A percentile compares a stretch with the other conserved stretches of the same genome.
phyloP scores from a whole-genome alignment of 164 flowering plant genomes.

The Akebia trifoliata region DNA sequence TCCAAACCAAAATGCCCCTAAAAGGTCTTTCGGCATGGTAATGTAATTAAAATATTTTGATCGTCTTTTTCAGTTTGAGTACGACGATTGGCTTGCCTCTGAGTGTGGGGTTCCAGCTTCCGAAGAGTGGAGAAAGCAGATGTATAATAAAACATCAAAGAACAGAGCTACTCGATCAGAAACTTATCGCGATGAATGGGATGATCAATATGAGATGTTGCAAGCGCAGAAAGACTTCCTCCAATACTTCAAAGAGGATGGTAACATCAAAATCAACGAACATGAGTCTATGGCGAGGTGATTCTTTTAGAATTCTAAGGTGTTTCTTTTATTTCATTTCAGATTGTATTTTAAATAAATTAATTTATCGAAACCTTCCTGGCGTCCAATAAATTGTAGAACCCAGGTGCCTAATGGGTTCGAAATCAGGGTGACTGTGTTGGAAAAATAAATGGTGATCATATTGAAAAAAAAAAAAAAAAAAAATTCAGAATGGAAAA shows the following conservation, averaged over 20 bases:
- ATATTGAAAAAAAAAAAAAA: too few relatives aligned
- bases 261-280: neutral
- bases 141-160: slow-evolving; percentile 25
- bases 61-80: slow-evolving; percentile 46
- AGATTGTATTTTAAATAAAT: too few relatives aligned
- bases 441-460: too few relatives aligned
- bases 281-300: neutral
- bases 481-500: too few relatives aligned
- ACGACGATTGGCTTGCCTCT: slow-evolving; percentile 55
- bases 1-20: too few relatives aligned
- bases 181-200: slow-evolving; percentile 60
- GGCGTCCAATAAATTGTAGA: too few relatives aligned
- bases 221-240: slow-evolving; percentile 43
- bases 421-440: too few relatives aligned
- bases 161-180: slow-evolving; percentile 30
- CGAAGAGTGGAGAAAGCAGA: slow-evolving; percentile 60
- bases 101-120: slow-evolving; percentile 29
- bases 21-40: too few relatives aligned
- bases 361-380: too few relatives aligned
- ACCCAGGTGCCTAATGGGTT: too few relatives aligned
- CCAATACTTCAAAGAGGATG: neutral
- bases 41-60: too few relatives aligned
- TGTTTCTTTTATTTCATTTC: too few relatives aligned
- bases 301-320: neutral
- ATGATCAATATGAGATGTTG: slow-evolving; percentile 37